Evolutionary conservation across 176 grass and related monocot genomes (phyloP).

Genomic region (Cenchrus purpureus): DNA sequence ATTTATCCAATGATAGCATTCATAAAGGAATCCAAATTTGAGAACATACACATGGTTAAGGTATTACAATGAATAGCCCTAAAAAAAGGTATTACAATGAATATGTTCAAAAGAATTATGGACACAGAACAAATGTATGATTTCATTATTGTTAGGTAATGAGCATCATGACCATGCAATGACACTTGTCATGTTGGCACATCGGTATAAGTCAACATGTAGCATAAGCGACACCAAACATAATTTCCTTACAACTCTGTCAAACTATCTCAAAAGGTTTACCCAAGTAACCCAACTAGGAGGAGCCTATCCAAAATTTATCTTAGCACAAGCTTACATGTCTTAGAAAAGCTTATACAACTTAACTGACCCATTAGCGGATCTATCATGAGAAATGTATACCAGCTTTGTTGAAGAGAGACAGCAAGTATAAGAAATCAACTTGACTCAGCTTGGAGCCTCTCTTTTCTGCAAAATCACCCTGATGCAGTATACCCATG

Average conservation of each 20-base stretch:
- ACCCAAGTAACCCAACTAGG: background rate
- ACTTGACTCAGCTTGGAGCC: slow-evolving; percentile 81
- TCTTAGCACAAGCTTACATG: background rate
- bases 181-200: background rate
- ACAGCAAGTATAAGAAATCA: slow-evolving; percentile 93
- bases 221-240: background rate
- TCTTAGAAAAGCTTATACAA: background rate
- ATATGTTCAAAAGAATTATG: too few relatives aligned
- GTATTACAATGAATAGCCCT: too few relatives aligned
- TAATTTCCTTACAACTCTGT: background rate
- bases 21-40: too few relatives aligned
- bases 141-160: too few relatives aligned
- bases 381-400: slow-evolving; percentile 83
- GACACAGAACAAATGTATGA: too few relatives aligned
- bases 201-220: background rate
- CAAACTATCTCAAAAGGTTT: background rate
- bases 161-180: too few relatives aligned
- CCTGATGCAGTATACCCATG: slow-evolving; percentile 78
- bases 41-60: too few relatives aligned
- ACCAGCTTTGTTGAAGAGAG: slow-evolving; percentile 87
- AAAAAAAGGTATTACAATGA: too few relatives aligned
- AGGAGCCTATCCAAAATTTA: background rate
- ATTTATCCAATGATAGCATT: too few relatives aligned
- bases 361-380: background rate
- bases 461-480: slow-evolving; percentile 96